Evolutionary conservation across 2,329 filamentous ascomycete genomes (phyloP).

Genomic region (Fusarium succisae): DNA sequence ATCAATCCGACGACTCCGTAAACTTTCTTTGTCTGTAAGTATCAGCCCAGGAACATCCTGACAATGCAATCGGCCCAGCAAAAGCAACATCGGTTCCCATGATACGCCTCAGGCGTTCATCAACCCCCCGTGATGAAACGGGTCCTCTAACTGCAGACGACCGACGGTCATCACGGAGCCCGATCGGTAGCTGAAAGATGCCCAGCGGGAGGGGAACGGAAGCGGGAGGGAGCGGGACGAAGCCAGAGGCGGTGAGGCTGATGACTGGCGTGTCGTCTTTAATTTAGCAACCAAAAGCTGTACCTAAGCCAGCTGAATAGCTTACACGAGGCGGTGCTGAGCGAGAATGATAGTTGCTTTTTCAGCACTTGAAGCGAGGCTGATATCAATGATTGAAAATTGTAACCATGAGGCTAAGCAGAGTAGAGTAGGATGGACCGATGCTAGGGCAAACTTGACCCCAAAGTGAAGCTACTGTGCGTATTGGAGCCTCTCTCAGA

Average conservation of each 20-base stretch:
- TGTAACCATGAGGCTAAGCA: neutral
- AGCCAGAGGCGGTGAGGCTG: slow-evolving; percentile 43
- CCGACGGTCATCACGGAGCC: slow-evolving; percentile 11
- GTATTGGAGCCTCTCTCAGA: neutral
- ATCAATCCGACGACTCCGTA: slow-evolving; percentile 2
- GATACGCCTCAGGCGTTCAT: slow-evolving; percentile 15
- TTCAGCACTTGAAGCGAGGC: slow-evolving; percentile 13
- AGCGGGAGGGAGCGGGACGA: slow-evolving; percentile 42
- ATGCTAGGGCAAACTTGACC: slow-evolving; percentile 2
- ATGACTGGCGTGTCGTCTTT: slow-evolving; percentile 25
- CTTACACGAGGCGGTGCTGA: slow-evolving; percentile 28
- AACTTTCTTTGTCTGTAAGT: neutral
- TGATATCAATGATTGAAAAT: neutral
- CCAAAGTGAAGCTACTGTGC: slow-evolving; percentile 1
- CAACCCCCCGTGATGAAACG: slow-evolving; percentile 24
- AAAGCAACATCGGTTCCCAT: slow-evolving; percentile 18
- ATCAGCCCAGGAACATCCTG: slow-evolving; percentile 29
- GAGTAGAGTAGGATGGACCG: slow-evolving; percentile 1
- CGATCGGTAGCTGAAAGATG: slow-evolving; percentile 35
- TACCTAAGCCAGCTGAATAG: slow-evolving; percentile 19
- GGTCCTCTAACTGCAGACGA: slow-evolving; percentile 7
- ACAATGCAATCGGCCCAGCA: slow-evolving; percentile 17
- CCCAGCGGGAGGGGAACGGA: slow-evolving; percentile 40
- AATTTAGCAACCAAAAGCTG: slow-evolving; percentile 12
- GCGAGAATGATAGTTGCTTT: slow-evolving; percentile 19